Percentiles rank a stretch among this genome's conserved stretches.
phyloP scores from a whole-genome alignment of 2,329 filamentous ascomycete genomes.

The Alternaria dauci region DNA sequence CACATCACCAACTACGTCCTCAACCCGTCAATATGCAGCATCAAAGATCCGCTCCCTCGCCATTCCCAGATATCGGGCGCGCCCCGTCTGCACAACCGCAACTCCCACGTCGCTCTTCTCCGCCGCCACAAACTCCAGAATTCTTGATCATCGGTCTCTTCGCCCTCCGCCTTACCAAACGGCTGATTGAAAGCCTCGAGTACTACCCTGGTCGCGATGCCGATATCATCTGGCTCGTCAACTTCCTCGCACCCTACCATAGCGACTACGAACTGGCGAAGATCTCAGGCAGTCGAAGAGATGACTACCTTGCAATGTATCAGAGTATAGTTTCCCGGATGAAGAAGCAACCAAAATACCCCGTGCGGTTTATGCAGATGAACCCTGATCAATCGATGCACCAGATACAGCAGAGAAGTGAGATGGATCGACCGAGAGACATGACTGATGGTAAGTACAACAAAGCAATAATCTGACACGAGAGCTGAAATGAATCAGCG shows the following conservation, averaged over 20 bases:
- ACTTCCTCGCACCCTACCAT: conserved; percentile 29
- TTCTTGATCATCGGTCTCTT: conserved; percentile 40
- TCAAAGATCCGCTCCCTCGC: not conserved
- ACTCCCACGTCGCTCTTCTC: not conserved
- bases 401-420: not conserved
- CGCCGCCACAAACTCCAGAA: conserved; percentile 2
- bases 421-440: not conserved
- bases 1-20: not conserved
- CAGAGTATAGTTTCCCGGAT: conserved; percentile 29
- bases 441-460: conserved; percentile 29
- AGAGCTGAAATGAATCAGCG: conserved; percentile 1
- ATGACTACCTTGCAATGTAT: conserved; percentile 27
- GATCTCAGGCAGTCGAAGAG: conserved; percentile 20
- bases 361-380: conserved; percentile 32
- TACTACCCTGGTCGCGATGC: conserved; percentile 20
- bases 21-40: conserved; percentile 6
- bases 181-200: conserved; percentile 26
- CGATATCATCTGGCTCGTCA: conserved; percentile 32
- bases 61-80: conserved; percentile 4
- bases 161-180: conserved; percentile 29
- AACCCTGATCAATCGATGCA: conserved; percentile 22
- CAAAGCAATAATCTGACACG: fast-evolving
- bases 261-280: conserved; percentile 26
- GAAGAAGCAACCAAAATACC: conserved; percentile 34
- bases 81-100: not conserved